Percentiles rank a stretch among this genome's conserved stretches.
These are phyloP conservation scores for Conringia planisiliqua DNA, from an alignment of 345 rosid species.

Conservation along the genomic window DNA sequence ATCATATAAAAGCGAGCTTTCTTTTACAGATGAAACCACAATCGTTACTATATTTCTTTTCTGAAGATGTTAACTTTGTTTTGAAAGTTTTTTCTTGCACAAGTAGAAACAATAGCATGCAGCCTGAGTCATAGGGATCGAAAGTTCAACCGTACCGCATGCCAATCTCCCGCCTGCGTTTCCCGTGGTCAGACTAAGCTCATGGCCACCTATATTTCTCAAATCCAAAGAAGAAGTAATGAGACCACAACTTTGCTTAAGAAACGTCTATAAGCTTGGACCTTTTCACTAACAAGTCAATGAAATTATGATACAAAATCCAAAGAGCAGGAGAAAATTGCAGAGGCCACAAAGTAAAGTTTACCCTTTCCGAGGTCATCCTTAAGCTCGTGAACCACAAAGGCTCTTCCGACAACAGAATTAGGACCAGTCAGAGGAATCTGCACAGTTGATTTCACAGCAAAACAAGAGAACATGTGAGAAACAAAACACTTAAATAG, in stretches of 20 bases:
- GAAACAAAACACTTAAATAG: not conserved
- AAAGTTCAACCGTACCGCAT: slow-evolving; percentile 56
- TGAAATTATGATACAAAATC: not conserved
- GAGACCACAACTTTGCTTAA: slow-evolving; percentile 10
- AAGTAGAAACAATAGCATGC: not conserved
- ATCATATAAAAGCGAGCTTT: not conserved
- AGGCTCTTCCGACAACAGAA: slow-evolving; percentile 84
- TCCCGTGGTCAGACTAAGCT: slow-evolving; percentile 91
- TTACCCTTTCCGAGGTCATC: slow-evolving; percentile 98
- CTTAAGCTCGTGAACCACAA: slow-evolving; percentile 93
- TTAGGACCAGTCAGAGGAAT: slow-evolving; percentile 78
- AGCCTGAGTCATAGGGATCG: not conserved
- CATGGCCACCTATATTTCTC: slow-evolving; percentile 77
- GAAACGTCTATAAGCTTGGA: not conserved
- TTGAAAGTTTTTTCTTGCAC: not conserved
- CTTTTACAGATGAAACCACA: no score
- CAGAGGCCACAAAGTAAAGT: not conserved
- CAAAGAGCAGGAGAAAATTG: not conserved
- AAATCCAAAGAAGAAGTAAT: slow-evolving; percentile 25
- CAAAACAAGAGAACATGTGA: not conserved
- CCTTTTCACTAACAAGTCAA: not conserved
- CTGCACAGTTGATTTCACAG: slow-evolving; percentile 36
- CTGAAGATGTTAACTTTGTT: not conserved
- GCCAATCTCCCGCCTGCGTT: slow-evolving; percentile 99
- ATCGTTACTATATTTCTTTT: not conserved